A percentile compares a stretch with the other conserved stretches of the same genome.
phyloP scores from a whole-genome alignment of 2,329 filamentous ascomycete genomes.

The Fusarium austroafricanum region DNA sequence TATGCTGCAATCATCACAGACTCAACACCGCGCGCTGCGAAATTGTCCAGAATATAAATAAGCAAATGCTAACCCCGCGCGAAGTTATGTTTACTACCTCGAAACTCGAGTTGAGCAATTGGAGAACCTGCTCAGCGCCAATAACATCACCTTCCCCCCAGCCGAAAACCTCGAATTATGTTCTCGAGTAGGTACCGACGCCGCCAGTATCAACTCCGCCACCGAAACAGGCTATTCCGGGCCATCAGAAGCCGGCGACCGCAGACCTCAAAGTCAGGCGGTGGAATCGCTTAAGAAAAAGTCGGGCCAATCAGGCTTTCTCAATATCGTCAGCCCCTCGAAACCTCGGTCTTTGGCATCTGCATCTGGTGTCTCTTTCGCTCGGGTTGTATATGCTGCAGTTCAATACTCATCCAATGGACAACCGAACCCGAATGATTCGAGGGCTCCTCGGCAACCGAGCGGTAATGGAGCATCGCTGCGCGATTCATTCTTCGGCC shows the following conservation, averaged over 20 bases:
- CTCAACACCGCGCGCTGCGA: not conserved
- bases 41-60: not conserved
- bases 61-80: conserved; percentile 36
- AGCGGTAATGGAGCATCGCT: conserved; percentile 75
- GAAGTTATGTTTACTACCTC: conserved; percentile 92
- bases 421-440: conserved; percentile 61
- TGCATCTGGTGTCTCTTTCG: conserved; percentile 92
- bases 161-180: conserved; percentile 76
- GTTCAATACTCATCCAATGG: conserved; percentile 79
- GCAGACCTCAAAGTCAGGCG: conserved; percentile 48
- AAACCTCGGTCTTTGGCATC: conserved; percentile 86
- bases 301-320: conserved; percentile 62
- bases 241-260: conserved; percentile 48
- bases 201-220: conserved; percentile 47
- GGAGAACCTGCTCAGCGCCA: conserved; percentile 76
- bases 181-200: conserved; percentile 60
- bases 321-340: conserved; percentile 80
- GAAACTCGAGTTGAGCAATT: conserved; percentile 88
- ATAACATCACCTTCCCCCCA: conserved; percentile 78
- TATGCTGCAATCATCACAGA: not conserved
- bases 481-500: conserved; percentile 96
- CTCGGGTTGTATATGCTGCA: conserved; percentile 91
- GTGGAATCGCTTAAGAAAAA: conserved; percentile 54
- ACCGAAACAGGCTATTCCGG: conserved; percentile 51
- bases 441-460: conserved; percentile 38